A percentile compares a stretch with the other conserved stretches of the same genome.
Evolutionary conservation across 352 stramenopile species (phyloP).

Genomic region (Pseudoperonospora humuli): DNA sequence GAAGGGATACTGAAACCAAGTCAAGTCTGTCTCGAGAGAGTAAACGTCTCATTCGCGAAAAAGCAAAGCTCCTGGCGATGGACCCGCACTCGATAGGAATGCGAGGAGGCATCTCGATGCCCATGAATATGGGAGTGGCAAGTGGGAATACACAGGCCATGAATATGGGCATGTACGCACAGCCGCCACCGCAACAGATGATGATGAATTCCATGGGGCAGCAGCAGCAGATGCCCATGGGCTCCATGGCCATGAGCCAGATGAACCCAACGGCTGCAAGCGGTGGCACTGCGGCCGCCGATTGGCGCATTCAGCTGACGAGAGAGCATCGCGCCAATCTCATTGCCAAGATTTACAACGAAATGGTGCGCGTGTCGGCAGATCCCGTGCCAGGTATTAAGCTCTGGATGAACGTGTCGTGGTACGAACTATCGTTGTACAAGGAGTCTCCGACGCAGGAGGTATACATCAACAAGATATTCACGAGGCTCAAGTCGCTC

Average conservation of each 20-base stretch:
- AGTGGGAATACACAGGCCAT: conserved; percentile 28
- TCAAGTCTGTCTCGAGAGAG: background rate
- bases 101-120: conserved; percentile 51
- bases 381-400: conserved; percentile 76
- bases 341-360: conserved; percentile 85
- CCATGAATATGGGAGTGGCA: conserved; percentile 51
- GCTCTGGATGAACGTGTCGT: conserved; percentile 85
- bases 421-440: conserved; percentile 82
- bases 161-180: conserved; percentile 35
- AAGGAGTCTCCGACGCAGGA: conserved; percentile 82
- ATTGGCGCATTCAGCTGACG: conserved; percentile 78
- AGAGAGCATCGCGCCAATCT: conserved; percentile 73
- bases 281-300: conserved; percentile 13
- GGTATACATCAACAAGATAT: conserved; percentile 87
- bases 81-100: conserved; percentile 58
- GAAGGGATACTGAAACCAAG: conserved; percentile 20
- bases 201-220: conserved; percentile 49
- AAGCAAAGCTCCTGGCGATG: conserved; percentile 27
- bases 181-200: conserved; percentile 27
- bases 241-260: conserved; percentile 15
- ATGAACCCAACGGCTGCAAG: conserved; percentile 27
- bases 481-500: conserved; percentile 75
- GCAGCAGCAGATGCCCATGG: conserved; percentile 19
- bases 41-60: conserved; percentile 18
- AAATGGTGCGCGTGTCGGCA: conserved; percentile 74